Evolutionary conservation across 176 grass and related monocot species (phyloP), one percentile per base, ranked within the genome.

Genomic region (Themeda triandra): DNA sequence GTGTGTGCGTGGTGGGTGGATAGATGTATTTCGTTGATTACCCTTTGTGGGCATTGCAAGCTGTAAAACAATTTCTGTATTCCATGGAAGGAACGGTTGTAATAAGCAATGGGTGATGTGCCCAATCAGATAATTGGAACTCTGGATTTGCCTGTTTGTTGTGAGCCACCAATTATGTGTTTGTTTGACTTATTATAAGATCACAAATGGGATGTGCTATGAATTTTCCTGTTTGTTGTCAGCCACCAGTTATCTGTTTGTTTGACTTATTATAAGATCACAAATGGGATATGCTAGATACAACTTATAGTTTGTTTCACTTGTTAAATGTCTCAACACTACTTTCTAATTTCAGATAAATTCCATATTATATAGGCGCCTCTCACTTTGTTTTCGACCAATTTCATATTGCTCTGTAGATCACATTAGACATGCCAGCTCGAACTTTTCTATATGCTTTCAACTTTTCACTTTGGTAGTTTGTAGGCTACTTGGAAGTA

Each of bases 401-500:
- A 69, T 39, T 63, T 56, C 49, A 76, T n/a, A 51, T 31, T 77
- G 40, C 12, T 32, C 25, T 63, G 39, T 19, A 39, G 17, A 45
- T 83, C 44, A 79, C 11, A 44, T 77, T 45, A 56, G 27, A 45
- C 21, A 84, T 58, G 58, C 4, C 25, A 73, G 63, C 32, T 82
- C 18, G 41, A 74, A 84, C 56, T 69, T 69, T 70, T 51, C 13
- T 31, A 41, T 23, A 14, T 81, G n/a, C 40, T 81, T 68, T 8
- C 60, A 39, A 18, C 5, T 18, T 84, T 78, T 66, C 9, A 49
- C 62, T 59, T 78, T 51, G 37, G 37, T 79, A 53, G 13, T 72
- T 63, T 87, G 48, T 62, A 49, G 51, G 63, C 35, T 73, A 17
- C 54, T 66, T 82, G 54, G 54, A 77, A 30, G 14, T 85, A 46